Percentiles rank a stretch among this genome's conserved stretches.
phyloP scores from a whole-genome alignment of 768 basidiomycete species.

The Daedaleopsis nitida region DNA sequence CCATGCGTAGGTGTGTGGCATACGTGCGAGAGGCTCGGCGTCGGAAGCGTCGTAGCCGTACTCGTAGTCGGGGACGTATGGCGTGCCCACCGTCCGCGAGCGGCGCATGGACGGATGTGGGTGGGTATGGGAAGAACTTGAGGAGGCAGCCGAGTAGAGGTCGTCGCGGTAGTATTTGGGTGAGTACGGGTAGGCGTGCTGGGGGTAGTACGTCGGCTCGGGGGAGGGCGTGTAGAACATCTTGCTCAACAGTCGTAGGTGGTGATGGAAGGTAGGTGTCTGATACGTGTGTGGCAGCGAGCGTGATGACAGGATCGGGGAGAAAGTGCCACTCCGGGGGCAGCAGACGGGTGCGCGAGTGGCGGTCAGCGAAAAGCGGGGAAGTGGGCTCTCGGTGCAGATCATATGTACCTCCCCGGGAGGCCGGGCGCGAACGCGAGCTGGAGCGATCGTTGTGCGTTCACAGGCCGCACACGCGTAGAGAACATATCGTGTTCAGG shows the following conservation, averaged over 20 bases:
- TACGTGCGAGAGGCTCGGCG: conserved; percentile 22
- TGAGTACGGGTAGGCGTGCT: conserved; percentile 6
- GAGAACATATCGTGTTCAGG: conserved; percentile 17
- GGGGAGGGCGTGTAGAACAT: conserved; percentile 14
- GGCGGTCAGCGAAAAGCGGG: background rate
- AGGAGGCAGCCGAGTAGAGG: conserved; percentile 6
- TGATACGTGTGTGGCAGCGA: background rate
- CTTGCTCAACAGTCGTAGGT: background rate
- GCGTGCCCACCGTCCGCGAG: conserved; percentile 12
- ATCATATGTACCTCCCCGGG: conserved; percentile 18
- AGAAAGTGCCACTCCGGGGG: background rate
- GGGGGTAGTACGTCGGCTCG: conserved; percentile 11
- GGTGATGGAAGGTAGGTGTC: background rate
- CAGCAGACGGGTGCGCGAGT: background rate
- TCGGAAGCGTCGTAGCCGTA: conserved; percentile 4
- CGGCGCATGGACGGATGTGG: conserved; percentile 11
- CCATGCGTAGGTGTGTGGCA: conserved; percentile 37
- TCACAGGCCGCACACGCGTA: conserved; percentile 2
- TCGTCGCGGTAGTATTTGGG: conserved; percentile 16
- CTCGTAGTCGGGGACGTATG: conserved; percentile 1
- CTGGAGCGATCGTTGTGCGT: conserved; percentile 5
- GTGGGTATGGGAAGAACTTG: conserved; percentile 1
- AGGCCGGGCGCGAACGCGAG: conserved; percentile 9
- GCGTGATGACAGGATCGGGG: background rate
- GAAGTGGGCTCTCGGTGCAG: conserved; percentile 1